Conservation (phyloP, 2,329 filamentous ascomycete species). For the Cryphonectria carpinicola region DNA sequence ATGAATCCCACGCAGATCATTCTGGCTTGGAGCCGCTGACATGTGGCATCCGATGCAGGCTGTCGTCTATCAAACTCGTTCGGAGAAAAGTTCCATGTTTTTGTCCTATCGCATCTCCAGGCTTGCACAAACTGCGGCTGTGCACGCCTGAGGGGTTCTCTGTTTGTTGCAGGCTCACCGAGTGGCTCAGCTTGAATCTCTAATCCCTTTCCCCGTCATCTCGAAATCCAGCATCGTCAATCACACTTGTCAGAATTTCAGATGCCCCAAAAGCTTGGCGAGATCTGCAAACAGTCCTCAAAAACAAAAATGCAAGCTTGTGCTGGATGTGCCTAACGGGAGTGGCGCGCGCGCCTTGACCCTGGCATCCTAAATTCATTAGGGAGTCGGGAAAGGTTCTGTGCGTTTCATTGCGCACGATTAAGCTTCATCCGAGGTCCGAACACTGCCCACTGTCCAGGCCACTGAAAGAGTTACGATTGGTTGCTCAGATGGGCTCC, state of each 20-base stretch:
- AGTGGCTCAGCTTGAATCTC: background rate
- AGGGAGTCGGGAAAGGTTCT: slow-evolving; percentile 9
- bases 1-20: slow-evolving; percentile 10
- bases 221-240: background rate
- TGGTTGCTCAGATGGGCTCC: slow-evolving; percentile 24
- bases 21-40: background rate
- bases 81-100: background rate
- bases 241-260: background rate
- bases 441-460: slow-evolving; percentile 13
- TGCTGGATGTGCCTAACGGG: background rate
- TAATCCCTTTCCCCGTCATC: background rate
- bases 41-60: slow-evolving; percentile 3
- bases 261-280: background rate
- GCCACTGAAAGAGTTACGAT: slow-evolving; percentile 23
- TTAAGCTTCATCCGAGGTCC: slow-evolving; percentile 20
- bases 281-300: background rate
- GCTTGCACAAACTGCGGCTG: background rate
- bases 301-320: background rate
- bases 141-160: background rate
- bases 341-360: background rate
- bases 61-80: slow-evolving; percentile 7
- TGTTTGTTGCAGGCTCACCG: background rate
- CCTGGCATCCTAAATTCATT: background rate
- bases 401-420: slow-evolving; percentile 21
- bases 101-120: slow-evolving; percentile 4